Evolutionary conservation across 495 filamentous ascomycete species (phyloP), one percentile per base, ranked within the genome.

Genomic region (Hypoxylon lenormandii): DNA sequence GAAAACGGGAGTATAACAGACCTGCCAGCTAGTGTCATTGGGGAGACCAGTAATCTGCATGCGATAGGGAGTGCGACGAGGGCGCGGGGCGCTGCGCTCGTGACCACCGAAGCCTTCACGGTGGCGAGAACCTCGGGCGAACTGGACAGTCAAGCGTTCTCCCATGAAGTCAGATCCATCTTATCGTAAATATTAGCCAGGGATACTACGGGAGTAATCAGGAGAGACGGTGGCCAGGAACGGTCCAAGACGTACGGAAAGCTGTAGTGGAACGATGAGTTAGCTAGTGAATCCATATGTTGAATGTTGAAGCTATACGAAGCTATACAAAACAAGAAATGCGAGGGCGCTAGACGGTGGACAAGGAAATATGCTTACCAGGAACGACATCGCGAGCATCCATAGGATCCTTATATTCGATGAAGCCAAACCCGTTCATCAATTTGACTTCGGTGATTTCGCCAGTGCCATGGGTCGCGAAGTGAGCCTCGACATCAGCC

Each of bases 351-450:
- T 11, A 33, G 30, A 11, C 30, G 30, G 6, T 3, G 30, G 54
- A 51, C 55, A 55, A 48, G 22, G 54, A 23, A 36, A 55, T 51
- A 48, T 58, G 51, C 88, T 80, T 86, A 98, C 95, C 93, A 77
- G 95, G 95, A 64, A 98, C 95, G 43, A 98, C 92, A 80, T 98
- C 95, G 69, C 93, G 90, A 62, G 95, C 96, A 84, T 98, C 95
- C 86, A 96, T 90, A 38, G 92, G 87, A 84, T 97, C 95, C 77
- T 97, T 94, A 80, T 98, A 98, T 78, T 98, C 96, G 76, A 98
- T 96, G 81, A 98, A 98, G 78, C 95, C 95, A 76, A 98, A 98
- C 68, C 95, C 95, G 78, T 96, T 97, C 96, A 98, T 98, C 67
- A 98, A 89, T 84, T 98, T 98, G 84, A 98, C 93, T 82, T 98